Percentiles rank a stretch among this genome's conserved stretches.
phyloP scores from a whole-genome alignment of 306 rosid genomes.

The Rosa lucieae region DNA sequence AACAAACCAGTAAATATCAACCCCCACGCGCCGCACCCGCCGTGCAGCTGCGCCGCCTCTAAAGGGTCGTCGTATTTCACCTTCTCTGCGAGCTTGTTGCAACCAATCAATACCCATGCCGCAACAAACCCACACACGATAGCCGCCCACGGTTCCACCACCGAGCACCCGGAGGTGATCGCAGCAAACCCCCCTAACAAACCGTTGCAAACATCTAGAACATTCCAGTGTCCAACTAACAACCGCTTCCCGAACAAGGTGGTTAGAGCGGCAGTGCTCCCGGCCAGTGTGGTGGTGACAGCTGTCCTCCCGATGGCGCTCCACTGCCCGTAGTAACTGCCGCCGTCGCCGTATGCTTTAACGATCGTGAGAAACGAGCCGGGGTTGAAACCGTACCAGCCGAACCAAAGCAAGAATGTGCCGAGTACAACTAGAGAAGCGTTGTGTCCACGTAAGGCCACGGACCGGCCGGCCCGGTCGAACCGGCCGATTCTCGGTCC shows the following conservation, averaged over 20 bases:
- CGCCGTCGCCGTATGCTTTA: conserved; percentile 35
- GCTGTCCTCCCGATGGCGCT: conserved; percentile 79
- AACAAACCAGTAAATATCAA: conserved; percentile 66
- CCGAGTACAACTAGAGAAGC: conserved; percentile 70
- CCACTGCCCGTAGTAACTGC: conserved; percentile 69
- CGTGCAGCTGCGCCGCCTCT: conserved; percentile 83
- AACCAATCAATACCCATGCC: conserved; percentile 66
- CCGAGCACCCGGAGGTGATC: conserved; percentile 70
- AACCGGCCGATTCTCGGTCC: conserved; percentile 84
- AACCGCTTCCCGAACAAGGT: conserved; percentile 63
- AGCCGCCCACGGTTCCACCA: conserved; percentile 81
- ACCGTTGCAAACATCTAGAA: conserved; percentile 76
- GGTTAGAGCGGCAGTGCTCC: conserved; percentile 69
- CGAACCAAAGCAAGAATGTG: conserved; percentile 75
- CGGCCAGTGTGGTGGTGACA: conserved; percentile 77
- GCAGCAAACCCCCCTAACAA: conserved; percentile 75
- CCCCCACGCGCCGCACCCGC: conserved; percentile 89
- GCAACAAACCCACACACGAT: conserved; percentile 72
- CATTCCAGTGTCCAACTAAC: conserved; percentile 77
- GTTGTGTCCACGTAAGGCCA: conserved; percentile 66
- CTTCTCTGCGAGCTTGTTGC: conserved; percentile 48
- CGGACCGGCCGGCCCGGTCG: conserved; percentile 54
- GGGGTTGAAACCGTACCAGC: conserved; percentile 87
- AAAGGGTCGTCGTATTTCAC: conserved; percentile 63
- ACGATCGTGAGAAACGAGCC: conserved; percentile 63